phyloP scores from a whole-genome alignment of 2,329 filamentous ascomycete species.

The Stachybotrys elegans region DNA sequence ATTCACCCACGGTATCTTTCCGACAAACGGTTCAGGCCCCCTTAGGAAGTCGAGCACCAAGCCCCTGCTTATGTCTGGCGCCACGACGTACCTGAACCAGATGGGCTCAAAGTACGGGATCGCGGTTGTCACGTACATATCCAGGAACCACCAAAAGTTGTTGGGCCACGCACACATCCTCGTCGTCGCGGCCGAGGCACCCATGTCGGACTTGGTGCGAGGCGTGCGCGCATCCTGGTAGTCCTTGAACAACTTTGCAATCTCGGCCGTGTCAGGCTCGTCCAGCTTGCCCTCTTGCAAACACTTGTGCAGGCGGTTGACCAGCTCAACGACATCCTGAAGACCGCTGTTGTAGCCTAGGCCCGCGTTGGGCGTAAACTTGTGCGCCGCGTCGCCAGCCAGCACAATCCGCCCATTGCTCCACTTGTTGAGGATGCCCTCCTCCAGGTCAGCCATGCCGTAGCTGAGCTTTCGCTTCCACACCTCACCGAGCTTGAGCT shows the following conservation, averaged over 20 bases:
- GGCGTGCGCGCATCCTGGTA: neutral
- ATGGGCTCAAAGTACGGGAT: neutral
- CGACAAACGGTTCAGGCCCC: neutral
- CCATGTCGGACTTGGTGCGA: neutral
- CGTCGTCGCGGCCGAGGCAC: neutral
- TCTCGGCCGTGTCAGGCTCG: neutral
- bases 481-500: conserved; percentile 14
- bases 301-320: neutral
- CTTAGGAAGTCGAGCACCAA: neutral
- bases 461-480: conserved; percentile 7
- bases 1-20: neutral
- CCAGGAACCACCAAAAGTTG: neutral
- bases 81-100: neutral
- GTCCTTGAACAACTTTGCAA: neutral
- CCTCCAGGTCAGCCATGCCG: conserved; percentile 21
- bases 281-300: neutral
- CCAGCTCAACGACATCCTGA: conserved; percentile 16
- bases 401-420: conserved; percentile 20
- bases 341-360: conserved; percentile 23
- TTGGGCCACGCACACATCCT: neutral
- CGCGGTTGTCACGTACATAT: neutral
- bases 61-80: neutral
- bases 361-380: conserved; percentile 23
- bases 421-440: conserved; percentile 22
- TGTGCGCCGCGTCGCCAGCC: conserved; percentile 23